A percentile compares a stretch with the other conserved stretches of the same genome.
phyloP scores from a whole-genome alignment of 2,329 filamentous ascomycete species.

The Penicillium griseofulvum region DNA sequence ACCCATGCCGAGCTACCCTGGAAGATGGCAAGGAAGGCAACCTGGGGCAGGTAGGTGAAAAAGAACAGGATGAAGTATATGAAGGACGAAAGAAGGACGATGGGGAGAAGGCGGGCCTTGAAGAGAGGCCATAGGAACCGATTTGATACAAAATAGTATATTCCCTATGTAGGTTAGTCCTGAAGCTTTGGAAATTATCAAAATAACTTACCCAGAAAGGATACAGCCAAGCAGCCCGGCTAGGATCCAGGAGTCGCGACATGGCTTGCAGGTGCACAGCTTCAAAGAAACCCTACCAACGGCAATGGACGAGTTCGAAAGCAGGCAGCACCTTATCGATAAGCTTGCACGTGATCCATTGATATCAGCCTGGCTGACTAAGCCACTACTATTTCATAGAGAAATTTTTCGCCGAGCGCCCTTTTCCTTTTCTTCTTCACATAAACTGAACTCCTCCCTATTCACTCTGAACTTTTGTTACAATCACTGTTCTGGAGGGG shows the following conservation, averaged over 20 bases:
- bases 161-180: slow-evolving; percentile 53
- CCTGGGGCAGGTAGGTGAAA: slow-evolving; percentile 85
- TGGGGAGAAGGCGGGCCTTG: slow-evolving; percentile 70
- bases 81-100: slow-evolving; percentile 76
- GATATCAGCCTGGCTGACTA: slow-evolving; percentile 8
- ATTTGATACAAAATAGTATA: slow-evolving; percentile 76
- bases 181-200: neutral
- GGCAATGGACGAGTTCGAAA: neutral
- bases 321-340: slow-evolving; percentile 35
- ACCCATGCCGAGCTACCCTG: slow-evolving; percentile 85
- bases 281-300: neutral
- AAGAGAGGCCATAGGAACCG: slow-evolving; percentile 82
- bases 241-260: slow-evolving; percentile 25
- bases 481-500: slow-evolving; percentile 46
- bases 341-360: slow-evolving; percentile 20
- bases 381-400: slow-evolving; percentile 21
- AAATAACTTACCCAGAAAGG: slow-evolving; percentile 44
- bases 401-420: slow-evolving; percentile 13
- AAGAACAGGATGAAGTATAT: slow-evolving; percentile 84
- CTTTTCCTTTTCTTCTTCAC: slow-evolving; percentile 35
- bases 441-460: slow-evolving; percentile 47
- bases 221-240: slow-evolving; percentile 47
- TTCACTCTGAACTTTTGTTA: slow-evolving; percentile 46
- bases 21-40: slow-evolving; percentile 84
- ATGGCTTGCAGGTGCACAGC: slow-evolving; percentile 7